These are phyloP conservation scores for Monosporascus sp. DNA, from an alignment of 2,329 filamentous ascomycete genomes.

Conservation along the genomic window DNA sequence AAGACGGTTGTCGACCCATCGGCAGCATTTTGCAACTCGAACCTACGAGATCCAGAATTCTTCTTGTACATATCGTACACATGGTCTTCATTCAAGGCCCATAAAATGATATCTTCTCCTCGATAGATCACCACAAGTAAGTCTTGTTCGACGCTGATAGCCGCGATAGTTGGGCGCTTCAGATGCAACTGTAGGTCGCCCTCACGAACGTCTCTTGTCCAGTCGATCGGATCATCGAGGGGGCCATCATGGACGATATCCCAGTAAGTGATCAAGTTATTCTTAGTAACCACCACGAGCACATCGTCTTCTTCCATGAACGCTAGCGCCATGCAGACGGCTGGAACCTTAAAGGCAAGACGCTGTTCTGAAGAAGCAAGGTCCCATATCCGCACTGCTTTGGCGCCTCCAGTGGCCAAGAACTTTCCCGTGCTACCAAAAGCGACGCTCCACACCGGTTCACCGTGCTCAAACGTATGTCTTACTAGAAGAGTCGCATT, in stretches of 20 bases:
- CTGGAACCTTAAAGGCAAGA: constrained; percentile 3
- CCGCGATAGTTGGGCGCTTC: constrained; percentile 11
- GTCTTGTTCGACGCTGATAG: constrained; percentile 7
- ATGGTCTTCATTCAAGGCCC: constrained; percentile 12
- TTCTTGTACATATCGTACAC: constrained; percentile 20
- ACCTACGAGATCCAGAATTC: constrained; percentile 13
- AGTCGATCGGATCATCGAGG: constrained; percentile 8
- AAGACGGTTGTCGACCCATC: constrained; percentile 8
- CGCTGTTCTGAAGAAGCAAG: constrained; percentile 2
- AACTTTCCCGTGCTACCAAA: constrained; percentile 11
- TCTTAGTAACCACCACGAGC: constrained; percentile 1
- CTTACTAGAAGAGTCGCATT: constrained; percentile 13
- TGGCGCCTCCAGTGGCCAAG: constrained; percentile 10
- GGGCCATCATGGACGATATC: constrained; percentile 1
- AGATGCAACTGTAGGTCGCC: constrained; percentile 1
- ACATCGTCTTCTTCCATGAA: constrained; percentile 6
- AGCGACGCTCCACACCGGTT: constrained; percentile 12
- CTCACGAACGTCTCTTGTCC: constrained; percentile 11
- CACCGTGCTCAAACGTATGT: constrained; percentile 9
- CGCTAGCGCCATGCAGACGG: constrained; percentile 6
- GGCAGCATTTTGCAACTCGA: constrained; percentile 3
- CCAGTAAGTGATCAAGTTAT: constrained; percentile 6
- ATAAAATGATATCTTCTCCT: constrained; percentile 20
- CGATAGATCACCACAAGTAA: constrained; percentile 23
- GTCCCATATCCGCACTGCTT: constrained; percentile 11